Conservation (phyloP, 352 stramenopile genomes). For the Phytophthora sansomeana region DNA sequence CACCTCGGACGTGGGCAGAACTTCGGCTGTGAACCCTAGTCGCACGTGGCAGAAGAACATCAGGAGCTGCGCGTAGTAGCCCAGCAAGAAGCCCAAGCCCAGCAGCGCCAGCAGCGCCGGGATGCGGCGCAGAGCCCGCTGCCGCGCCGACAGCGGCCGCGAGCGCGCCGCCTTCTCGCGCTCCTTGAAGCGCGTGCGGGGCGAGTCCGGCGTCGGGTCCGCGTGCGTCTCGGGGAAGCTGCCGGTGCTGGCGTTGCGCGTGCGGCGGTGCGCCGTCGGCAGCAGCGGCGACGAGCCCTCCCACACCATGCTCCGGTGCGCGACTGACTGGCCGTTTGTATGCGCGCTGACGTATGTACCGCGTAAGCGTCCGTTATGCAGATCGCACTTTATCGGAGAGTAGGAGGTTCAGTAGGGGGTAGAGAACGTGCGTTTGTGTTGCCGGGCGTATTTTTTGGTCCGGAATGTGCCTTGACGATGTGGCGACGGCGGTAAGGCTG, state of each 20-base stretch:
- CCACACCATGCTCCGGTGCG: constrained; percentile 44
- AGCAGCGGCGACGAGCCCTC: constrained; percentile 38
- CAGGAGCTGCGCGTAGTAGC: constrained; percentile 76
- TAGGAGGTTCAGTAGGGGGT: neutral
- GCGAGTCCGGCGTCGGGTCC: constrained; percentile 21
- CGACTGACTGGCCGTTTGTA: constrained; percentile 1
- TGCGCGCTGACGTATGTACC: constrained; percentile 6
- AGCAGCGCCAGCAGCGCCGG: constrained; percentile 31
- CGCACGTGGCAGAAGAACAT: constrained; percentile 76
- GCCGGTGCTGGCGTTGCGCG: constrained; percentile 41
- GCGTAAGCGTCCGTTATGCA: constrained; percentile 17
- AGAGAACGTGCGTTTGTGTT: neutral
- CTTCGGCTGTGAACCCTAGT: constrained; percentile 59
- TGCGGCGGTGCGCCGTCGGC: constrained; percentile 43
- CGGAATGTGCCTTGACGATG: neutral
- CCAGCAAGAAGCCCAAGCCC: constrained; percentile 49
- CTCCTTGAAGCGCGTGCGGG: constrained; percentile 32
- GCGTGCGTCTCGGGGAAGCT: constrained; percentile 35
- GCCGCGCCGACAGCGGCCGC: constrained; percentile 6
- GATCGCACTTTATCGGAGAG: neutral
- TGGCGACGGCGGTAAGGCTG: neutral
- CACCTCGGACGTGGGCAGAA: constrained; percentile 55
- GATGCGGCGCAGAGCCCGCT: constrained; percentile 29
- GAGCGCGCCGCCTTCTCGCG: constrained; percentile 28
- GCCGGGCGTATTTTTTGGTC: neutral